Evolutionary conservation across 2,329 filamentous ascomycete genomes (phyloP).

Genomic region (Drechmeria coniospora): DNA sequence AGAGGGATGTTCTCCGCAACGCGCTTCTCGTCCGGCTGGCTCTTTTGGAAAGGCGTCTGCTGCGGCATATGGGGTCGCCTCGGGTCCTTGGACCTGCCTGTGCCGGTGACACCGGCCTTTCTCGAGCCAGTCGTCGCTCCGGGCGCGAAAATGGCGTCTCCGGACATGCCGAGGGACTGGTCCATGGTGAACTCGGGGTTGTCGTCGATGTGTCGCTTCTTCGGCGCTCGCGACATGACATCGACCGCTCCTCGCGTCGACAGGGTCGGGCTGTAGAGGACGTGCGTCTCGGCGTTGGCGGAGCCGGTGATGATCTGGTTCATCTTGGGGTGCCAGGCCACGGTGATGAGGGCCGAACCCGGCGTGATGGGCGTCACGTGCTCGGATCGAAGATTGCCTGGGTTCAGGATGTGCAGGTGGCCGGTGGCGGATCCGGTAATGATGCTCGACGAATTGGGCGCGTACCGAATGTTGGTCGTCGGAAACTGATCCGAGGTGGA

Average conservation of each 20-base stretch:
- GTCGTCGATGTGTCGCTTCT: slow-evolving; percentile 90
- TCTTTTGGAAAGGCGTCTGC: slow-evolving; percentile 81
- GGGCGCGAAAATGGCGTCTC: slow-evolving; percentile 62
- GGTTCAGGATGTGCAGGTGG: slow-evolving; percentile 82
- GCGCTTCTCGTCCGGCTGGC: slow-evolving; percentile 76
- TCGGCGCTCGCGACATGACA: slow-evolving; percentile 85
- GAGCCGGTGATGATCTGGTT: slow-evolving; percentile 95
- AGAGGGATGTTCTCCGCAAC: slow-evolving; percentile 80
- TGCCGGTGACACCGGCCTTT: slow-evolving; percentile 57
- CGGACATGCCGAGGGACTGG: slow-evolving; percentile 63
- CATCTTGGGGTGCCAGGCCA: slow-evolving; percentile 84
- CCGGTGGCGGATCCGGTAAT: slow-evolving; percentile 79
- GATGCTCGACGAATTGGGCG: slow-evolving; percentile 68
- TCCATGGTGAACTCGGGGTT: slow-evolving; percentile 79
- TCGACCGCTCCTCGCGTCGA: slow-evolving; percentile 71
- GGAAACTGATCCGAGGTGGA: slow-evolving; percentile 76
- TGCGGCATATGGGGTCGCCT: slow-evolving; percentile 71
- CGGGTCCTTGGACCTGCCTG: slow-evolving; percentile 63
- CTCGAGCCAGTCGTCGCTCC: slow-evolving; percentile 40
- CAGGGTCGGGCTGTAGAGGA: slow-evolving; percentile 78
- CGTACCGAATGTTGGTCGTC: slow-evolving; percentile 79
- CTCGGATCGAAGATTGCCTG: slow-evolving; percentile 74
- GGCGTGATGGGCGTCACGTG: slow-evolving; percentile 81
- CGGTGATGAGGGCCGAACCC: slow-evolving; percentile 64
- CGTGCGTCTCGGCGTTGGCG: slow-evolving; percentile 74